Base-by-base conservation (phyloP, 2,329 filamentous ascomycete genomes). In the Colletotrichum neosansevieriae region DNA sequence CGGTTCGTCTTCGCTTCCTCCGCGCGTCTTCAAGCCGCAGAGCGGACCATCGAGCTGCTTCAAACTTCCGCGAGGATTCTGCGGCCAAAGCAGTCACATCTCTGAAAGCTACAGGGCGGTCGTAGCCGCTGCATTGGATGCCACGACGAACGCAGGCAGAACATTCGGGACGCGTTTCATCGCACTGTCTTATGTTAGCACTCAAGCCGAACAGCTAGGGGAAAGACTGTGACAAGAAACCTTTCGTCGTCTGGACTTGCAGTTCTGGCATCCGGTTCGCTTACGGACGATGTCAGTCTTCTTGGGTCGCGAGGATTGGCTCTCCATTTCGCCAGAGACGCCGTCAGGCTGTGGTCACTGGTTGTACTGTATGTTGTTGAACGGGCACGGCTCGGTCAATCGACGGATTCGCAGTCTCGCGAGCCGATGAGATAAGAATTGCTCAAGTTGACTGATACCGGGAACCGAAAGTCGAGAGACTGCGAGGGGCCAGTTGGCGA, bases 281-380 rank as follows among this genome's bases (percentile, higher is more conserved):
- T 63, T 67, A n/a, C 64, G 64, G 29, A 67, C 59, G 13, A 67
- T 67, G 29, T 67, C 59, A 17, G 64, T 67, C 44, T 67, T 67
- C 49, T 58, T 67, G 4, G 59, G 51, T 12, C 64, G 24, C 12
- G 64, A 44, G 3, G 59, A 53, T 6, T 47, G 51, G 5, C n/a
- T 19, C 40, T 67, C 59, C 64, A 67, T 67, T 10, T 38, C 12
- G 6, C 12, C 34, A 38, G 12, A 10, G 34, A 38, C 34, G 3
- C 34, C 9, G 34, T 24, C 24, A 24, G 24, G 24, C 24, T 24
- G 24, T 24, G 4, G n/a, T n/a, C n/a, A n/a, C n/a, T n/a, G n/a
- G 24, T 24, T 5, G 3, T 12, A 38, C 34, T 38, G 34, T 38
- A 38, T 38, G 10, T 1, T 13, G 34, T 38, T 38, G 34, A 13